Base-by-base conservation (phyloP, 768 basidiomycete genomes). In the Amanita phalloides region DNA sequence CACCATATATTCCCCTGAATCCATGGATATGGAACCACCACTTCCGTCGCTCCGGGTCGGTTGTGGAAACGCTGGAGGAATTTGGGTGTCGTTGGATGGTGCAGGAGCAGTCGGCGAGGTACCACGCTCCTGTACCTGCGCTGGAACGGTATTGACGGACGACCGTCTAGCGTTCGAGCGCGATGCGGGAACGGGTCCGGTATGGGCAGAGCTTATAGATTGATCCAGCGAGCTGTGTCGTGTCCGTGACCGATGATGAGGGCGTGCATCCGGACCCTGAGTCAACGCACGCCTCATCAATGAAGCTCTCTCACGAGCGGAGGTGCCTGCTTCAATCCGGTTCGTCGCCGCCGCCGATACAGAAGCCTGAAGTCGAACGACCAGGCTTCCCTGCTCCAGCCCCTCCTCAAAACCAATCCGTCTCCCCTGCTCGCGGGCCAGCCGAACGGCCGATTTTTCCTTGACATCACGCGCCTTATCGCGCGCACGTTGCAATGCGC, bases 341-440 rank as follows among this genome's bases (percentile, higher is more conserved):
- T 23, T 21, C 2, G 30, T 32, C 20, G 41, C 41, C 33, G 32
- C 10, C 10, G 33, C 33, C 2, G 33, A 33, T 4, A 33, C 33
- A 33, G 33, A 21, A 42, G 41, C 41, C 20, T 42, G 41, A 2
- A 52, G 25, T 21, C 30, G 51, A 11, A 28, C 43, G 3, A 35
- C 51, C 21, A 52, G 36, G 13, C 35, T 44, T 3, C 51, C 51
- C 25, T 52, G 43, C 21, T 52, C 39, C 21, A 52, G 33, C 8
- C 51, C 51, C 32, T 52, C 30, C 25, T 52, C 51, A 25, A 45
- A 52, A 8, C 51, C 51, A 6, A 45, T 23, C 33, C 51, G 11
- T 38, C 51, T 36, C 5, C 51, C 51, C 28, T 52, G 51, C 43
- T 52, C 51, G 7, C 51, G 42, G 5, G 51, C 51, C 8, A 52